Evolutionary conservation across 2,329 filamentous ascomycete genomes (phyloP), one percentile per base, ranked within the genome.

Genomic region (Oidium heveae): DNA sequence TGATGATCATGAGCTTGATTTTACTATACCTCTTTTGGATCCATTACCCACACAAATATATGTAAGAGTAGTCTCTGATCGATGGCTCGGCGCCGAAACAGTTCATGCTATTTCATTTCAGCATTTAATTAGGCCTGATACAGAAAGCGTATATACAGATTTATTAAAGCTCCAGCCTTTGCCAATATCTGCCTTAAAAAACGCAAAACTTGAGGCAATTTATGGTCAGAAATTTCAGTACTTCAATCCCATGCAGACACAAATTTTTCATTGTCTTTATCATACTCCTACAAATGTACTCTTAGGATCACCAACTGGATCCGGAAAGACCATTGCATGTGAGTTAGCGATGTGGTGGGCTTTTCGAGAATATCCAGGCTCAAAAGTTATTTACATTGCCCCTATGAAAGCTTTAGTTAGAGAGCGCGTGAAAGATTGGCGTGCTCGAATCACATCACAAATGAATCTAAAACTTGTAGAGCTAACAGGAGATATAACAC

Each of bases 341-440:
- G 91, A 98, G 65, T 70, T 98, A 57, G 88, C 93, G 28, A 96
- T 98, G 89, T 98, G 93, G 93, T 95, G 88, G 87, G 89, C 91
- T 2, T 96, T 98, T 69, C 80, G 88, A 15, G 88, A 95, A 65
- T 82, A 83, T 53, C 91, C 91, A 1, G 87, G 88, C 3, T 94
- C 87, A 3, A 98, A 98, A 69, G 88, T 98, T 1, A 91, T 98
- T 13, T 98, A 98, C 66, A 96, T 98, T 64, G 91, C 91, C 1
- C 93, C 93, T 0, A 98, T 98, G 93, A 98, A 98, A 68, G 93
- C 93, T 0, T 79, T 98, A 34, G 91, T 98, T 20, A 85, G 91
- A 2, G 91, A 98, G 67, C 80, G 91, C 68, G 89, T 98, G 28
- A 84, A 94, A 63, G 93, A 98, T 65, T 98, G 91, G 93, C 79